phyloP scores from a whole-genome alignment of 441 rosid species.

The Jatropha multifida region DNA sequence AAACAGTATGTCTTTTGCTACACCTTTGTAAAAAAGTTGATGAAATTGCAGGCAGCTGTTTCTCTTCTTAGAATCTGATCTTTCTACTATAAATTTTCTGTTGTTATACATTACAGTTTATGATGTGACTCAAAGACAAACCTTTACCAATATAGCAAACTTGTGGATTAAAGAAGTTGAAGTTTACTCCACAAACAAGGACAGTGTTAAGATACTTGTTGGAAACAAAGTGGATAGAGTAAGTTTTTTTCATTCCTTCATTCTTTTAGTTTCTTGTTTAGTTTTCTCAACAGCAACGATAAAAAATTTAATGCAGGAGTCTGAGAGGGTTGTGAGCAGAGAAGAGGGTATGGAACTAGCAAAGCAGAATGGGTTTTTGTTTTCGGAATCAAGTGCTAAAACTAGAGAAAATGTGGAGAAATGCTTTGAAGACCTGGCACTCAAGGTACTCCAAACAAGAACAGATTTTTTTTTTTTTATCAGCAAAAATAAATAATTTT shows the following conservation, averaged over 20 bases:
- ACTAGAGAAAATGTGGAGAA: conserved; percentile 55
- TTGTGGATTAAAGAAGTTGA: conserved; percentile 56
- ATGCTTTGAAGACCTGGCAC: conserved; percentile 55
- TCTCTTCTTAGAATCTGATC: no score
- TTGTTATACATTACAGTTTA: conserved; percentile 30
- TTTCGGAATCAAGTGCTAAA: conserved; percentile 59
- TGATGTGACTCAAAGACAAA: conserved; percentile 52
- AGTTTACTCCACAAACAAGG: conserved; percentile 46
- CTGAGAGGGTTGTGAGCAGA: conserved; percentile 50
- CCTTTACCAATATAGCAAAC: conserved; percentile 52
- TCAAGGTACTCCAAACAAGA: conserved; percentile 18
- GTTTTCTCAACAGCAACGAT: not conserved
- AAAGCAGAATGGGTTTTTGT: conserved; percentile 51
- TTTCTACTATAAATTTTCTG: not conserved
- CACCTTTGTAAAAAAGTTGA: no score
- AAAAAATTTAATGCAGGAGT: conserved; percentile 26
- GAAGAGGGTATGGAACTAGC: conserved; percentile 57
- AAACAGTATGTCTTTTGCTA: no score
- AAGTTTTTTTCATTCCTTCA: not conserved
- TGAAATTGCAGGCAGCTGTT: no score
- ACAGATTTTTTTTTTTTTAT: not conserved
- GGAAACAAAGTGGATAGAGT: conserved; percentile 59
- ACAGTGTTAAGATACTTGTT: conserved; percentile 50
- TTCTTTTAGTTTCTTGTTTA: not conserved
- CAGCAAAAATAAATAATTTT: no score